Base-by-base conservation (phyloP, 768 basidiomycete species). In the Calocybe gangraenosa region DNA sequence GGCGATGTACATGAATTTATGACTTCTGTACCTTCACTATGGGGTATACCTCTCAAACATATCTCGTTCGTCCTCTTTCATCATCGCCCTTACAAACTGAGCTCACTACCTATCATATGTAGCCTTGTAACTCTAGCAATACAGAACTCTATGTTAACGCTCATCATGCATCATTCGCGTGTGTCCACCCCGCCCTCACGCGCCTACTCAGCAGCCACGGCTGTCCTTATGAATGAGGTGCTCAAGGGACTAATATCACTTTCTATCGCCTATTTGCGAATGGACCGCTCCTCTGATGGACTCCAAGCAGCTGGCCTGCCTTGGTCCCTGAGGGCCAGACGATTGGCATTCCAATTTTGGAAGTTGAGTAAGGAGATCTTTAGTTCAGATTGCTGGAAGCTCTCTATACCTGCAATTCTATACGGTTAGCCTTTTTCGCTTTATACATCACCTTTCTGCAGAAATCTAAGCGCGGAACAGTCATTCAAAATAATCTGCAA, bases 151-250 rank as follows among this genome's bases (percentile, higher is more conserved):
- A 69, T 82, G 45, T 63, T 98, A 45, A 88, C 92, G 25, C 80
- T 98, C 63, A 86, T 97, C 62, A 94, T 98, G 89, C 93, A 96
- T 70, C 90, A 95, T 66, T 96, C 95, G 31, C 82, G 93, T 52
- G 84, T 90, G 42, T 84, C 87, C 8, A 79, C 82, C 14, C 73
- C 88, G 2, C 79, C 87, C 0, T 81, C 83, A 43, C 74, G 77
- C 44, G 74, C 83, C 2, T 98, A 97, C 65, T 94, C 89, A 28
- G 88, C 95, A n/a, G 91, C 92, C 10, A 81, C 89, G 5, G 94
- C 94, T 39, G 94, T 98, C 21, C 77, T 98, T 28, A 76, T 96
- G 67, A 94, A 89, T 68, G 95, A 98, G 67, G 77, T 97, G 37
- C 73, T 97, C 53, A 98, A 98, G 65, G 90, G 92, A 42, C 67